Base-by-base conservation (phyloP, 345 rosid genomes). In the Gossypium ekmanianum region DNA sequence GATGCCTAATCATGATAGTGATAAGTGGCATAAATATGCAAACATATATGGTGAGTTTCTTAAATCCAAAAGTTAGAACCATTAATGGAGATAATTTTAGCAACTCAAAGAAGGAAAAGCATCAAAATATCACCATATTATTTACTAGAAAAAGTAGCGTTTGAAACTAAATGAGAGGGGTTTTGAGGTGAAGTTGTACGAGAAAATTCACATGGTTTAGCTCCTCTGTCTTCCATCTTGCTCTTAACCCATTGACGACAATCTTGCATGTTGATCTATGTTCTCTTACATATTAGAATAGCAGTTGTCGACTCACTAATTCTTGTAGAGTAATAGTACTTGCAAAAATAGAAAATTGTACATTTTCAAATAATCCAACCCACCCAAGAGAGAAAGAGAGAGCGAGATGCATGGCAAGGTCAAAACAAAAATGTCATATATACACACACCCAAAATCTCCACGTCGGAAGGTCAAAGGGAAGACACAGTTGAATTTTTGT, bases 131-230 rank as follows among this genome's bases (percentile, higher is more conserved):
- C 73, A 26, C 41, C 9, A 54, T 55, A 51, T 29, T 1, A 70
- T 16, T 9, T 24, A 44, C 11, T 84, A 67, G 84, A 45, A 72
- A 72, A 74, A 13, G 75, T 54, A 58, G 71, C 73, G 29, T 50
- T 86, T 43, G 80, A 71, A 52, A 77, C 56, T 63, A 85, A 76
- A 16, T 80, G 82, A 52, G 88, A 77, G 24, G 91, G 90, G 81
- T 83, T 78, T 73, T 87, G 84, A 76, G 85, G 68, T 72, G 93
- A 88, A 79, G 77, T 93, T 66, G 98, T 89, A 62, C 58, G 82
- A 20, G 76, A 84, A 85, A 95, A 95, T 73, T 90, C 91, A 82
- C 83, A 93, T 75, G 92, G 94, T 82, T 81, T 89, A 78, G 81
- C 83, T 61, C 95, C 91, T 65, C 87, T 87, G 50, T 64, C 85